Evolutionary conservation across 768 basidiomycete species (phyloP).

Genomic region (Phlebiopsis gigantea): DNA sequence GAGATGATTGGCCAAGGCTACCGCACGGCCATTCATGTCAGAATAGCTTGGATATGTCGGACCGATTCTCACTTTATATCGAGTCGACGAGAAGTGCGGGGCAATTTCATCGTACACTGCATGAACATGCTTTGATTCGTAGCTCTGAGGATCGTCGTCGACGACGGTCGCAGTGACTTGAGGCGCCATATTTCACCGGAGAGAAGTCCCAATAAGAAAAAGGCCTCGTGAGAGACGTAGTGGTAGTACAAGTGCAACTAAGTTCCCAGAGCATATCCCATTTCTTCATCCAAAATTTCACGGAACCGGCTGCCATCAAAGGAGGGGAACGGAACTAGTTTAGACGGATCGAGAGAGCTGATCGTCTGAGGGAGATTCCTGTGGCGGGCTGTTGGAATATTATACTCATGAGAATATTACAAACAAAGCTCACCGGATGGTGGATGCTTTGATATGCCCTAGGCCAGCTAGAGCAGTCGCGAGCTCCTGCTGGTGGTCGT

Average conservation of each 20-base stretch:
- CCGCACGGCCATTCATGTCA: constrained; percentile 1
- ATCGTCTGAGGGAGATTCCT: constrained; percentile 58
- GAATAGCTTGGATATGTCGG: background rate
- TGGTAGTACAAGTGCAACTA: constrained; percentile 5
- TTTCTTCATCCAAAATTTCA: constrained; percentile 65
- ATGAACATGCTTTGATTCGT: constrained; percentile 78
- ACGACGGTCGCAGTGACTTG: constrained; percentile 21
- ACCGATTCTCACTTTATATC: constrained; percentile 54
- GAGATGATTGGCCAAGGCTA: constrained; percentile 91
- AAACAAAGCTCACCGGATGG: constrained; percentile 55
- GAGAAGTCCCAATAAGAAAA: background rate
- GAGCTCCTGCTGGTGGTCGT: constrained; percentile 92
- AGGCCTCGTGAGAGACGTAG: background rate
- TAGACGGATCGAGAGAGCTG: constrained; percentile 37
- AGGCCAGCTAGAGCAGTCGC: constrained; percentile 59
- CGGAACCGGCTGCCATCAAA: constrained; percentile 67
- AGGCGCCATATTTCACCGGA: constrained; percentile 17
- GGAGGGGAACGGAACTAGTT: constrained; percentile 55
- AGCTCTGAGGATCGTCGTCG: constrained; percentile 44
- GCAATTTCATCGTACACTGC: constrained; percentile 82
- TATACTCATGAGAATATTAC: constrained; percentile 1
- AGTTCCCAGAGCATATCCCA: constrained; percentile 49
- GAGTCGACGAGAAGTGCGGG: constrained; percentile 79
- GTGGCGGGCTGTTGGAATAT: background rate
- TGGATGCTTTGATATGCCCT: constrained; percentile 53